Evolutionary conservation across 2,329 filamentous ascomycete genomes (phyloP).

Genomic region (Paecilomyces dactylethromorphus): DNA sequence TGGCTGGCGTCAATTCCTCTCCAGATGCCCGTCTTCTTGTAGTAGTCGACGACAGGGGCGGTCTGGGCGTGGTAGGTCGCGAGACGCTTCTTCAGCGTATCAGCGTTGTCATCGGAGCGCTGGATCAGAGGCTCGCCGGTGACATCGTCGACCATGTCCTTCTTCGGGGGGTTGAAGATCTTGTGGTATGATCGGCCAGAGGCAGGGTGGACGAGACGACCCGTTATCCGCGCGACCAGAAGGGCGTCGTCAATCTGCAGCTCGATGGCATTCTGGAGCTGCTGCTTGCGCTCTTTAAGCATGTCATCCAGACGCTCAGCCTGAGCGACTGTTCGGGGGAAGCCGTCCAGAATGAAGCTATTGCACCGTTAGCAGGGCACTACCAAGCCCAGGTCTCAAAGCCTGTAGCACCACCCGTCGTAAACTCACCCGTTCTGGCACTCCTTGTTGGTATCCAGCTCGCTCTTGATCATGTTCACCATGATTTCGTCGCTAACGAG

Average conservation of each 20-base stretch:
- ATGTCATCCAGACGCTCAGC: slow-evolving; percentile 92
- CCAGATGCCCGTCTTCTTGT: slow-evolving; percentile 97
- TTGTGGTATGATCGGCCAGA: slow-evolving; percentile 97
- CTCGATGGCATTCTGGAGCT: slow-evolving; percentile 90
- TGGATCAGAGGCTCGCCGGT: slow-evolving; percentile 96
- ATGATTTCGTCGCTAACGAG: slow-evolving; percentile 98
- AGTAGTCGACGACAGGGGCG: slow-evolving; percentile 85
- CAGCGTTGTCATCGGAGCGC: slow-evolving; percentile 94
- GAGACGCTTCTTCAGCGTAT: slow-evolving; percentile 90
- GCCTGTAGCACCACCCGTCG: not conserved
- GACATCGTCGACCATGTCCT: slow-evolving; percentile 88
- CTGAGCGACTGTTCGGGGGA: slow-evolving; percentile 93
- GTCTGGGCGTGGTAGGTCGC: slow-evolving; percentile 93
- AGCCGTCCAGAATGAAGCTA: slow-evolving; percentile 98
- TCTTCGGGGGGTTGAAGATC: slow-evolving; percentile 97
- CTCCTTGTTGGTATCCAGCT: slow-evolving; percentile 88
- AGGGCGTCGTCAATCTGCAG: slow-evolving; percentile 94
- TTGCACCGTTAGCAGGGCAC: slow-evolving; percentile 1
- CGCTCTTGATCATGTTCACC: slow-evolving; percentile 98
- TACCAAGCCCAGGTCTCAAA: not conserved
- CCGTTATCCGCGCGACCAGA: slow-evolving; percentile 91
- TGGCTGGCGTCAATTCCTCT: slow-evolving; percentile 91
- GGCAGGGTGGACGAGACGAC: slow-evolving; percentile 89
- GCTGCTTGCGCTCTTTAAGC: slow-evolving; percentile 71
- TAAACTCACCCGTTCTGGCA: slow-evolving; percentile 79